A percentile compares a stretch with the other conserved stretches of the same genome.
Conservation (phyloP, 768 basidiomycete species). For the Russula brevipes region DNA sequence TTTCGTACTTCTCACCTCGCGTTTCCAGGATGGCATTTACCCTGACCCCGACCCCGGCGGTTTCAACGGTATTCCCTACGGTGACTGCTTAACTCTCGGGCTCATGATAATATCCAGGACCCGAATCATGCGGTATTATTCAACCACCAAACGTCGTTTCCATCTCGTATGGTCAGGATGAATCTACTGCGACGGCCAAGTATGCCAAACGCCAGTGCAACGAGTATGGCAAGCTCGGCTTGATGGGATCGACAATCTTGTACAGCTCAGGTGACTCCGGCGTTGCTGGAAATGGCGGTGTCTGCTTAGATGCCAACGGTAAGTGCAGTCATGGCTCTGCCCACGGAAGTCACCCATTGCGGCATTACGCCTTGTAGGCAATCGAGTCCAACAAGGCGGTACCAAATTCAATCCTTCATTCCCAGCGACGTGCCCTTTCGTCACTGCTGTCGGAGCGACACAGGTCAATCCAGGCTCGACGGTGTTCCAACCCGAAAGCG, state of each 20-base stretch:
- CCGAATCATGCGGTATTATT: slow-evolving; percentile 37
- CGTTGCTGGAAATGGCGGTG: slow-evolving; percentile 35
- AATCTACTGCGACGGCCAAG: slow-evolving; percentile 31
- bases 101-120: slow-evolving; percentile 18
- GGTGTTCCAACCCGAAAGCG: slow-evolving; percentile 36
- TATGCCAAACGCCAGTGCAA: slow-evolving; percentile 40
- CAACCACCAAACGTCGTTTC: slow-evolving; percentile 38
- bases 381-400: slow-evolving; percentile 21
- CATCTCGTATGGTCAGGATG: slow-evolving; percentile 39
- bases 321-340: not conserved
- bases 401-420: slow-evolving; percentile 39
- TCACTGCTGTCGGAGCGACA: slow-evolving; percentile 37
- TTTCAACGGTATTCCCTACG: slow-evolving; percentile 30
- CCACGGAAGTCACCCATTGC: not conserved
- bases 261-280: slow-evolving; percentile 44
- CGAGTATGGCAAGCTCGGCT: slow-evolving; percentile 44
- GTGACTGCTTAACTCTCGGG: not conserved
- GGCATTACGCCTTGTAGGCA: not conserved
- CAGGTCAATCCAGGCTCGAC: slow-evolving; percentile 34
- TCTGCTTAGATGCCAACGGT: slow-evolving; percentile 35
- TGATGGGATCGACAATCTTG: slow-evolving; percentile 40
- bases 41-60: slow-evolving; percentile 37
- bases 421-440: slow-evolving; percentile 42
- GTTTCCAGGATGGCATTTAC: slow-evolving; percentile 30
- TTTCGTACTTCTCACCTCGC: not conserved